A percentile compares a stretch with the other conserved stretches of the same genome.
phyloP scores from a whole-genome alignment of 1,284 basidiomycete species.

The Sporisorium reilianum region DNA sequence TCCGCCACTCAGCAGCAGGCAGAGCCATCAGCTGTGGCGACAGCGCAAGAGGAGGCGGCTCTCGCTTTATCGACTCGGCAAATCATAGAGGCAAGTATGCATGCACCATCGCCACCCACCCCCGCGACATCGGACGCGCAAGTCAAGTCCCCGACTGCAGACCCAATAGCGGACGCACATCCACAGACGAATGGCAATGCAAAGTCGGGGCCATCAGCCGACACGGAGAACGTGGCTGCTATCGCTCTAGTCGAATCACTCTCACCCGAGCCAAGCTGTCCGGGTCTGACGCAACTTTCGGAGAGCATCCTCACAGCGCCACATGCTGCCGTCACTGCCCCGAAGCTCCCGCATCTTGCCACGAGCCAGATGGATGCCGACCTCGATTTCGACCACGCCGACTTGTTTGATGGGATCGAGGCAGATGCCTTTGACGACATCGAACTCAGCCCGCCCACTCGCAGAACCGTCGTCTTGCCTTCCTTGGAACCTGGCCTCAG shows the following conservation, averaged over 20 bases:
- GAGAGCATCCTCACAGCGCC: neutral
- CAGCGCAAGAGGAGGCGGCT: neutral
- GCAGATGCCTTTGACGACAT: constrained; percentile 44
- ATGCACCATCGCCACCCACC: neutral
- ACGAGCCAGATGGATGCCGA: constrained; percentile 4
- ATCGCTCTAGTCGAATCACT: neutral
- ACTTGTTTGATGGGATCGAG: constrained; percentile 46
- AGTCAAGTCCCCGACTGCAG: neutral
- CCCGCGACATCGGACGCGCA: neutral
- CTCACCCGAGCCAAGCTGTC: neutral
- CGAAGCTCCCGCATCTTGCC: neutral
- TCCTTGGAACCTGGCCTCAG: constrained; percentile 2
- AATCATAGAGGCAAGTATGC: neutral
- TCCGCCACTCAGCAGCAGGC: neutral
- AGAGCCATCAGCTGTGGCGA: neutral
- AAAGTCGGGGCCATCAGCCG: neutral
- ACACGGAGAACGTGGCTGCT: neutral
- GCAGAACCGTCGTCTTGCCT: constrained; percentile 17
- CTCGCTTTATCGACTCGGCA: neutral
- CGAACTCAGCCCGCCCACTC: constrained; percentile 37
- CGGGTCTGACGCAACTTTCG: neutral
- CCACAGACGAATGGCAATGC: neutral
- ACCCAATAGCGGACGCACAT: neutral
- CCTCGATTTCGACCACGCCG: constrained; percentile 26
- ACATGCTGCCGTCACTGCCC: neutral